A percentile compares a stretch with the other conserved stretches of the same genome.
phyloP scores from a whole-genome alignment of 441 rosid species.

The Brassica hybrid region DNA sequence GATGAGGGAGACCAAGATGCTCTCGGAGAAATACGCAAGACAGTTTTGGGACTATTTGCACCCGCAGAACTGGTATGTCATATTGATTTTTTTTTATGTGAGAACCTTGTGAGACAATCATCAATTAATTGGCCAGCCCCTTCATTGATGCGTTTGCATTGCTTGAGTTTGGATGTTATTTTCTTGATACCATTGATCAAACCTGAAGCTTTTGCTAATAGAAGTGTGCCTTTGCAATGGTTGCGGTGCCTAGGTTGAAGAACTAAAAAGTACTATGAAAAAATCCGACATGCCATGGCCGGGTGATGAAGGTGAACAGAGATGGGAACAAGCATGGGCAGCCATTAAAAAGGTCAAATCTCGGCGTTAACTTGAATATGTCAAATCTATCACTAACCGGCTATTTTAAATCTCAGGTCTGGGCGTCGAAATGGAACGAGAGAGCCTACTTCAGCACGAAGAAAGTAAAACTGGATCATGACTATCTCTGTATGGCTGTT shows the following conservation, averaged over 20 bases:
- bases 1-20: slow-evolving; percentile 62
- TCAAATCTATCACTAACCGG: slow-evolving; percentile 37
- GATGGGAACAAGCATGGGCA: slow-evolving; percentile 97
- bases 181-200: slow-evolving; percentile 4
- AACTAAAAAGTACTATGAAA: slow-evolving; percentile 80
- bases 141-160: background rate
- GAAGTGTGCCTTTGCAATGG: slow-evolving; percentile 23
- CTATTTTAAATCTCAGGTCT: slow-evolving; percentile 59
- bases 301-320: slow-evolving; percentile 87
- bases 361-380: background rate
- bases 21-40: slow-evolving; percentile 74
- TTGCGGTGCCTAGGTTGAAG: slow-evolving; percentile 66
- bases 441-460: slow-evolving; percentile 96
- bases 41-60: slow-evolving; percentile 71
- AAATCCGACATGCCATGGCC: slow-evolving; percentile 98
- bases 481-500: slow-evolving; percentile 97
- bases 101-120: slow-evolving; percentile 24
- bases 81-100: slow-evolving; percentile 6
- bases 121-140: background rate
- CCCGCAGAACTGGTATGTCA: slow-evolving; percentile 77
- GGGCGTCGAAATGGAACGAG: slow-evolving; percentile 99
- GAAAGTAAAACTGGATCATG: slow-evolving; percentile 89
- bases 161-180: background rate
- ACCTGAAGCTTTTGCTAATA: background rate
- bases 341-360: slow-evolving; percentile 86